Percentiles rank a stretch among this genome's conserved stretches.
Conservation (phyloP, 495 filamentous ascomycete genomes). For the Polyplosphaeria fusca region DNA sequence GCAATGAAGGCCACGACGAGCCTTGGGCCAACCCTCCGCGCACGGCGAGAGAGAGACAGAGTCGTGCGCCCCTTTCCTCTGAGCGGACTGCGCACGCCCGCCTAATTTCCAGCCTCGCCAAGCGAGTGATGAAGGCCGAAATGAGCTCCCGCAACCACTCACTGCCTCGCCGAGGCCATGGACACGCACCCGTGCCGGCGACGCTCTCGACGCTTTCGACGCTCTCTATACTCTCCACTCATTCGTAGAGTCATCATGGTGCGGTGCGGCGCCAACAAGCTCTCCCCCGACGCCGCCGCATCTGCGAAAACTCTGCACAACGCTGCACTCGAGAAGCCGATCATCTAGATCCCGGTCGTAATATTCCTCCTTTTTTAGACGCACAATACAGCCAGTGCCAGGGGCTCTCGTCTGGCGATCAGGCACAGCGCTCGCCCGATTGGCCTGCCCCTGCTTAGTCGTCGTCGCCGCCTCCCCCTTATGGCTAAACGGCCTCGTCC, state of each 20-base stretch:
- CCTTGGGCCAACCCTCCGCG: no score
- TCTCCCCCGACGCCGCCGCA: no score
- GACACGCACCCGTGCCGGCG: no score
- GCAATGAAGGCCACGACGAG: no score
- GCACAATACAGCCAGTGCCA: background rate
- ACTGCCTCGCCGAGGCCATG: no score
- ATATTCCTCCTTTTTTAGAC: slow-evolving; percentile 16
- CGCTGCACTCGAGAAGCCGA: background rate
- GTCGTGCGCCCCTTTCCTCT: background rate
- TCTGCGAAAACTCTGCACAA: background rate
- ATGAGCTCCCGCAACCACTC: background rate
- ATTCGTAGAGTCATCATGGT: no score
- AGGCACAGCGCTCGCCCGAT: slow-evolving; percentile 24
- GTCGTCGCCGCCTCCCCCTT: background rate
- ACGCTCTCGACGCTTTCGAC: no score
- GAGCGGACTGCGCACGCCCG: slow-evolving; percentile 10
- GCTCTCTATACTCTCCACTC: no score
- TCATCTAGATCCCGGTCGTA: slow-evolving; percentile 15
- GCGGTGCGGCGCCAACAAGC: no score
- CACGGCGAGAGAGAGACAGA: background rate
- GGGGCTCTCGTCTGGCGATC: slow-evolving; percentile 5
- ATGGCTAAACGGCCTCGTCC: slow-evolving; percentile 14
- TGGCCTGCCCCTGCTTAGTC: slow-evolving; percentile 15
- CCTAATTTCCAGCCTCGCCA: slow-evolving; percentile 28
- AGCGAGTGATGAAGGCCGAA: background rate